These are phyloP conservation scores for Septoria petroselini DNA, from an alignment of 2,329 filamentous ascomycete species.

Conservation along the genomic window DNA sequence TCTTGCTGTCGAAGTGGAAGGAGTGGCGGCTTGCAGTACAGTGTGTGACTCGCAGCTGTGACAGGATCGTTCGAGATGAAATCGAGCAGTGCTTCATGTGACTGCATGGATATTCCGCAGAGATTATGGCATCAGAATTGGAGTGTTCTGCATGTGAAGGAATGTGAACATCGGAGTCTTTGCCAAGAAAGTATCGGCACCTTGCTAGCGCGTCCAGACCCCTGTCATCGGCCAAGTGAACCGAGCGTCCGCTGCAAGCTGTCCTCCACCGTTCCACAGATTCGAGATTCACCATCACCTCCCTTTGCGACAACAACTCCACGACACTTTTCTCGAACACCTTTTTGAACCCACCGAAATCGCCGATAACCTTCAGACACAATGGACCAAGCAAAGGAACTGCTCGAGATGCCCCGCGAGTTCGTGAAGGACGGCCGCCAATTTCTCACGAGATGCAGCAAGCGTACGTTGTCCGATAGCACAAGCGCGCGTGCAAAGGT, in stretches of 20 bases:
- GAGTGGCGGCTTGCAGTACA: not conserved
- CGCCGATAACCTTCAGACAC: not conserved
- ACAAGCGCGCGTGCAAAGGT: not conserved
- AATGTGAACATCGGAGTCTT: no score
- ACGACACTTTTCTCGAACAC: not conserved
- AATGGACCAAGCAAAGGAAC: conserved; percentile 63
- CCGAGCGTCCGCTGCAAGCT: conserved; percentile 13
- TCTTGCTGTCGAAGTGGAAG: not conserved
- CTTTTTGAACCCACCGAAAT: no score
- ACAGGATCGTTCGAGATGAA: not conserved
- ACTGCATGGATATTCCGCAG: no score
- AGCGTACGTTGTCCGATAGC: conserved; percentile 38
- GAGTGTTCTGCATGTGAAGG: no score
- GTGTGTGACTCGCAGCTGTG: not conserved
- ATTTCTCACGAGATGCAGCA: conserved; percentile 52
- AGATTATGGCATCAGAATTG: no score
- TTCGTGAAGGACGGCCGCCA: conserved; percentile 55
- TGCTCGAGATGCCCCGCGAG: conserved; percentile 66
- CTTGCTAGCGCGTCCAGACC: not conserved
- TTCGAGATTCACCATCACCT: conserved; percentile 12
- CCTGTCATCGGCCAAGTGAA: conserved; percentile 6
- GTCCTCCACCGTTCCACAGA: conserved; percentile 7
- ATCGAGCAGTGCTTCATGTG: no score
- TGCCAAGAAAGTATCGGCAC: no score
- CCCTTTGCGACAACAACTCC: not conserved